Conservation (phyloP, 2,329 filamentous ascomycete species). For the Nothopassalora personata region DNA sequence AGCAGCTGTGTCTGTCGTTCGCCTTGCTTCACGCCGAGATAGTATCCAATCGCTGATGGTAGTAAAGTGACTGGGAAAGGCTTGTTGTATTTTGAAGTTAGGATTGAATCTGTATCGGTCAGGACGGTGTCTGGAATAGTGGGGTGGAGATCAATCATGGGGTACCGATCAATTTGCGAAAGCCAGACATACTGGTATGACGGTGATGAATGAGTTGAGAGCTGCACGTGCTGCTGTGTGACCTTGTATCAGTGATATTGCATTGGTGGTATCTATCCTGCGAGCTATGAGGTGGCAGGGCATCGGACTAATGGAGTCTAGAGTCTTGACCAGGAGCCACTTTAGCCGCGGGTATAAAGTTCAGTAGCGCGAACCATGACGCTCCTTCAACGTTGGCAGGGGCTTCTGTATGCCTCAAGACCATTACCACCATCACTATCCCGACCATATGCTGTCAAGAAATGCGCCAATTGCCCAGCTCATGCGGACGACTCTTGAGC, state of each 20-base stretch:
- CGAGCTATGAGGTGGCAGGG: not conserved
- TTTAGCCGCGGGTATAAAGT: not conserved
- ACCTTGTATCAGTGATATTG: not conserved
- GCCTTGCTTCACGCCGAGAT: slow-evolving; percentile 28
- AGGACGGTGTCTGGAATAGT: not conserved
- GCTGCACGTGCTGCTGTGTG: not conserved
- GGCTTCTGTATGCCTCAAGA: too few relatives aligned
- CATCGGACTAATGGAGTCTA: not conserved
- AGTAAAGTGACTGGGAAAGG: slow-evolving; percentile 30
- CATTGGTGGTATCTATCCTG: not conserved
- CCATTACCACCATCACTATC: too few relatives aligned
- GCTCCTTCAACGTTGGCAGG: too few relatives aligned
- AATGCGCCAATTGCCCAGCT: too few relatives aligned
- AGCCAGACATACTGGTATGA: slow-evolving; percentile 10
- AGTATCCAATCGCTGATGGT: slow-evolving; percentile 30
- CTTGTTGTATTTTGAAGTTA: slow-evolving; percentile 29
- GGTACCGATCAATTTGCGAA: slow-evolving; percentile 18
- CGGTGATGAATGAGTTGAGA: not conserved
- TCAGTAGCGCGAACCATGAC: not conserved
- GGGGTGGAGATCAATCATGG: not conserved
- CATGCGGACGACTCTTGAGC: too few relatives aligned
- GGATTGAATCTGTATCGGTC: slow-evolving; percentile 20
- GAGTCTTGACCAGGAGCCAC: not conserved
- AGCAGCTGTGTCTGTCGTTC: slow-evolving; percentile 28
- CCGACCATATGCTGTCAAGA: too few relatives aligned